Evolutionary conservation across 1,284 basidiomycete genomes (phyloP).

Genomic region (Apiotrichum domesticum): DNA sequence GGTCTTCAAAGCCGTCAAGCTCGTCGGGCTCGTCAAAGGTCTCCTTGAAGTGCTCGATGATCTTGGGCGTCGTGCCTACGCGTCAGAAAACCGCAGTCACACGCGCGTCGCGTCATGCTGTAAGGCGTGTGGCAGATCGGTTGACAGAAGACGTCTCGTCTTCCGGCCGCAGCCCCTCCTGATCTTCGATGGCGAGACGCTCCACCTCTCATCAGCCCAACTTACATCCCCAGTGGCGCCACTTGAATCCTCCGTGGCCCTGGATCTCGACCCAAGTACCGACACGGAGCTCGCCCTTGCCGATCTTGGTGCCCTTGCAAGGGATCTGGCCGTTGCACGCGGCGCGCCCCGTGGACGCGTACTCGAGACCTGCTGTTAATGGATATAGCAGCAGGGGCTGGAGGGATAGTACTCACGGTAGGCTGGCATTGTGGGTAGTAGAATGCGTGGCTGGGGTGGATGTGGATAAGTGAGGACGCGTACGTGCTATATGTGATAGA

Average conservation of each 20-base stretch:
- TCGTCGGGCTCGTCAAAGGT: conserved; percentile 56
- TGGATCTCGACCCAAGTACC: conserved; percentile 69
- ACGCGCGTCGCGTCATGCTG: too few relatives aligned
- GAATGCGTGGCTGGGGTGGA: too few relatives aligned
- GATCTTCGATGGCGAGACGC: too few relatives aligned
- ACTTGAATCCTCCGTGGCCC: conserved; percentile 65
- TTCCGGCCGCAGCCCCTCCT: too few relatives aligned
- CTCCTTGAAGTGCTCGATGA: conserved; percentile 67
- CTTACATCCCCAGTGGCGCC: conserved; percentile 36
- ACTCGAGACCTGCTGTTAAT: conserved; percentile 51
- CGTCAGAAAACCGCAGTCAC: neutral
- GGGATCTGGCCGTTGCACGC: conserved; percentile 83
- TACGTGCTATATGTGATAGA: too few relatives aligned
- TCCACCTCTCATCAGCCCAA: neutral
- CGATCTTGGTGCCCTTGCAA: conserved; percentile 67
- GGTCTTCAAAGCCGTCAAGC: conserved; percentile 46
- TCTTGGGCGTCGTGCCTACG: conserved; percentile 62
- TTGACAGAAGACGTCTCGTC: too few relatives aligned
- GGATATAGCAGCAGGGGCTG: neutral
- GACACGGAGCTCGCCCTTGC: conserved; percentile 65
- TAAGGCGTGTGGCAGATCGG: too few relatives aligned
- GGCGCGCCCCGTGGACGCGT: conserved; percentile 52
- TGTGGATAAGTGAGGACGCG: too few relatives aligned
- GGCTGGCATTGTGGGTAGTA: neutral
- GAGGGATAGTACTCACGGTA: neutral